A percentile compares a stretch with the other conserved stretches of the same genome.
Conservation (phyloP, 1,284 basidiomycete genomes). For the Cryptococcus sp. region DNA sequence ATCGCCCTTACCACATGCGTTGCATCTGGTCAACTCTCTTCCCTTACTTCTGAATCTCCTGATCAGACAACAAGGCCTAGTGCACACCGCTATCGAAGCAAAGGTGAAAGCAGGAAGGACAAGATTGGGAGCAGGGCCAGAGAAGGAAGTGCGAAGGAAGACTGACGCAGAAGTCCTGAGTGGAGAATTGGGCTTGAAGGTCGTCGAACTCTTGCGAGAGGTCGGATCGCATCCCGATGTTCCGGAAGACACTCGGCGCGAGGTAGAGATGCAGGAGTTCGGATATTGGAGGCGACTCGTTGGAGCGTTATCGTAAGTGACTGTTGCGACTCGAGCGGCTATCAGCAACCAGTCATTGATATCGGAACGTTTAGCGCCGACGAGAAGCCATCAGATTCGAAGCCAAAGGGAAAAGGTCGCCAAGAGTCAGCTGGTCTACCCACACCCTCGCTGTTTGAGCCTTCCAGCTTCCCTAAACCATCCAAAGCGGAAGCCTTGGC, state of each 20-base stretch:
- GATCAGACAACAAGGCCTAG: conserved; percentile 61
- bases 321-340: background rate
- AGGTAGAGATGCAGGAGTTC: conserved; percentile 48
- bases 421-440: conserved; percentile 7
- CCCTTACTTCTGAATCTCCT: conserved; percentile 52
- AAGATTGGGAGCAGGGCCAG: conserved; percentile 68
- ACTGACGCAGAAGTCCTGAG: conserved; percentile 49
- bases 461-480: conserved; percentile 55
- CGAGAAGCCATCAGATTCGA: background rate
- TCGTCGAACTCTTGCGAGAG: conserved; percentile 42
- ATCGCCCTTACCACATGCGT: conserved; percentile 52
- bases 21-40: conserved; percentile 55
- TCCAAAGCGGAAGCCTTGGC: conserved; percentile 48
- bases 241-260: conserved; percentile 38
- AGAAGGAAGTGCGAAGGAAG: conserved; percentile 67
- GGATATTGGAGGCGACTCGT: conserved; percentile 46
- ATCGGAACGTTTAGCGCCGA: background rate
- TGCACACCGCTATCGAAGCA: conserved; percentile 62
- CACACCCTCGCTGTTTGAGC: conserved; percentile 26
- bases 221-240: conserved; percentile 41
- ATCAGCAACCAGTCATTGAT: too few species aligned
- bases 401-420: conserved; percentile 3
- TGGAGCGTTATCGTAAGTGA: background rate
- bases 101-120: conserved; percentile 74
- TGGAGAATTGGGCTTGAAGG: conserved; percentile 44